Evolutionary conservation across 495 filamentous ascomycete species (phyloP).

Genomic region (Penicillium lividum): DNA sequence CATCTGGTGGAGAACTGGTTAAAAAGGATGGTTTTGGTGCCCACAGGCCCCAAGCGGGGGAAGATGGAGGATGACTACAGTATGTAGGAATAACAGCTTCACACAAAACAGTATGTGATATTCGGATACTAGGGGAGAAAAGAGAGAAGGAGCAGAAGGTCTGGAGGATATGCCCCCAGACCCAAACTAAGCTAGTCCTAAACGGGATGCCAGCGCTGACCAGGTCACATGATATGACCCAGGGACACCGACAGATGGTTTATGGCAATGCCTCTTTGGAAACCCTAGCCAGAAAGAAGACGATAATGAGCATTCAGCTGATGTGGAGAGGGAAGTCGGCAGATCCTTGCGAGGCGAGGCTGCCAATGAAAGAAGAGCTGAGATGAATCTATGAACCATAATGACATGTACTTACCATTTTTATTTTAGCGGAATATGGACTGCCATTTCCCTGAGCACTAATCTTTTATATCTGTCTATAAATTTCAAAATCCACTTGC

Average conservation of each 20-base stretch:
- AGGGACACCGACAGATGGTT: slow-evolving; percentile 51
- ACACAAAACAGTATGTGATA: no score
- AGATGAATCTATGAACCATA: slow-evolving; percentile 5
- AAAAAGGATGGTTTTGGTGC: slow-evolving; percentile 47
- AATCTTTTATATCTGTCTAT: no score
- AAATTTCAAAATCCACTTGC: no score
- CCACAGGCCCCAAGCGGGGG: no score
- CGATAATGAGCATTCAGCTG: slow-evolving; percentile 16
- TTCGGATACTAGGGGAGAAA: no score
- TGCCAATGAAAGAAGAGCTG: slow-evolving; percentile 42
- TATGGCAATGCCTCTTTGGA: slow-evolving; percentile 90
- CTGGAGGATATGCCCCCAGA: no score
- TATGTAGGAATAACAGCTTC: no score
- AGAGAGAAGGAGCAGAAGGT: no score
- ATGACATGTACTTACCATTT: slow-evolving; percentile 2
- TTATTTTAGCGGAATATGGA: background rate
- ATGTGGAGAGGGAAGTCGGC: slow-evolving; percentile 42
- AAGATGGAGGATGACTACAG: no score
- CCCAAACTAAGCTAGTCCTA: no score
- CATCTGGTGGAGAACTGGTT: slow-evolving; percentile 76
- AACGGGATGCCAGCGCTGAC: no score
- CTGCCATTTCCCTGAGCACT: no score
- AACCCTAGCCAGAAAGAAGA: slow-evolving; percentile 28
- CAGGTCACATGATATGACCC: background rate
- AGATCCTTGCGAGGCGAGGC: slow-evolving; percentile 50